These are phyloP conservation scores for Aspergillus glaucus DNA, from an alignment of 2,329 filamentous ascomycete genomes.

Conservation along the genomic window DNA sequence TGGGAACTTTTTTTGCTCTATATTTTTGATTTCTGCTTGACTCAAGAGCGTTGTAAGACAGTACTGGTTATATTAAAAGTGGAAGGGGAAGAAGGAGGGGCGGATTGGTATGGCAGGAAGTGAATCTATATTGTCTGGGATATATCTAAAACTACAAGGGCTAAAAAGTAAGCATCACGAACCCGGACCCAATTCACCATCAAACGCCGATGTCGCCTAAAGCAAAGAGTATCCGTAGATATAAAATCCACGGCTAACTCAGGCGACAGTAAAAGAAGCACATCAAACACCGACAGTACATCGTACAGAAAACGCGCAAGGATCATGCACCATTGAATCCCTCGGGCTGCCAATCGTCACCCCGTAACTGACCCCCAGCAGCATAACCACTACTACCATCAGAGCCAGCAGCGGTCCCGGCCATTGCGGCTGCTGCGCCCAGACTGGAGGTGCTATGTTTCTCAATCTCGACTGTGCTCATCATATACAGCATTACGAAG, in stretches of 20 bases:
- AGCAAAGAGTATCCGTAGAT: neutral
- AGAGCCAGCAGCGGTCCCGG: constrained; percentile 19
- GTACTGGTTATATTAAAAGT: too few relatives aligned
- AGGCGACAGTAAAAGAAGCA: neutral
- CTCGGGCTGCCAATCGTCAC: constrained; percentile 60
- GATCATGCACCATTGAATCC: constrained; percentile 40
- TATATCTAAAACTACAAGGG: neutral
- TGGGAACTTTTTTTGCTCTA: neutral
- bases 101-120: too few relatives aligned
- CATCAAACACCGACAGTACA: neutral
- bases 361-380: constrained; percentile 27
- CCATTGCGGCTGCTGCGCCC: constrained; percentile 33
- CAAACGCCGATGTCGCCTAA: neutral
- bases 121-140: neutral
- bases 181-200: neutral
- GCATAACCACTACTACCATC: constrained; percentile 16
- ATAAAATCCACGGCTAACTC: neutral
- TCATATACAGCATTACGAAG: constrained; percentile 80
- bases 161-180: neutral
- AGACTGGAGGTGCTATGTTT: constrained; percentile 53
- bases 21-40: neutral
- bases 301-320: neutral
- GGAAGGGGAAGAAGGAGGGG: too few relatives aligned
- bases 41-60: too few relatives aligned
- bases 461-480: constrained; percentile 63